Percentiles rank a stretch among this genome's conserved stretches.
Conservation (phyloP, 208 protist genomes). For the Leishmania aethiopica region DNA sequence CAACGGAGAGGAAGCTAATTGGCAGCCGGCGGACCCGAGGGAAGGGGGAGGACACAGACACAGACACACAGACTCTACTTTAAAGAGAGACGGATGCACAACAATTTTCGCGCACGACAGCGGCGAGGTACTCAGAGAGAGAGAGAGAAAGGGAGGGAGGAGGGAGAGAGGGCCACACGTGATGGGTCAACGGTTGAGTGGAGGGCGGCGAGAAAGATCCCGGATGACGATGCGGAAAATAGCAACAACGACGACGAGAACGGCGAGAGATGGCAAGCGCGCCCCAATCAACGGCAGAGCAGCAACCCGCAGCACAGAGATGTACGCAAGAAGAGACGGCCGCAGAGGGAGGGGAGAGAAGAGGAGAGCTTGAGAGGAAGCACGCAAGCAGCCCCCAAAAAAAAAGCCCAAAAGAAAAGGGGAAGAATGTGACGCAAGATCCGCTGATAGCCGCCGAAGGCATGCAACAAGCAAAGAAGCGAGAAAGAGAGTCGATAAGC, state of each 20-base stretch:
- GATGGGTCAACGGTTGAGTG: not conserved
- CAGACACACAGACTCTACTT: not conserved
- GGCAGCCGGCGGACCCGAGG: not conserved
- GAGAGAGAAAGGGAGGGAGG: not conserved
- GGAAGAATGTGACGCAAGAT: not conserved
- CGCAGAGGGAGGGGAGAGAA: not conserved
- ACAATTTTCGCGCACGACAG: not conserved
- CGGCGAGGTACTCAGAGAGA: not conserved
- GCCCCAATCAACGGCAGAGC: not conserved
- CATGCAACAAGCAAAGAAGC: not conserved
- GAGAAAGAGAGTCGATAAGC: not conserved
- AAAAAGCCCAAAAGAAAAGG: not conserved
- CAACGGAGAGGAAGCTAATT: not conserved
- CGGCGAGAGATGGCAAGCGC: not conserved
- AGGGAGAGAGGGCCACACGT: not conserved
- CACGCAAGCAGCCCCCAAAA: not conserved
- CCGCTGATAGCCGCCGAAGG: not conserved
- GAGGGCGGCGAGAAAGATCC: not conserved
- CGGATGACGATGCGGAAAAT: not conserved
- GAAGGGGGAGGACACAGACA: not conserved
- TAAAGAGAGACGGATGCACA: not conserved
- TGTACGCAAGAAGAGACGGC: too few species aligned
- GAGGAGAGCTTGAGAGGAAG: not conserved
- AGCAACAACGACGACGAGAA: not conserved
- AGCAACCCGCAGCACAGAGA: too few species aligned